A percentile compares a stretch with the other conserved stretches of the same genome.
phyloP scores from a whole-genome alignment of 176 grass and related monocot genomes.

The Oryza glumipatula region DNA sequence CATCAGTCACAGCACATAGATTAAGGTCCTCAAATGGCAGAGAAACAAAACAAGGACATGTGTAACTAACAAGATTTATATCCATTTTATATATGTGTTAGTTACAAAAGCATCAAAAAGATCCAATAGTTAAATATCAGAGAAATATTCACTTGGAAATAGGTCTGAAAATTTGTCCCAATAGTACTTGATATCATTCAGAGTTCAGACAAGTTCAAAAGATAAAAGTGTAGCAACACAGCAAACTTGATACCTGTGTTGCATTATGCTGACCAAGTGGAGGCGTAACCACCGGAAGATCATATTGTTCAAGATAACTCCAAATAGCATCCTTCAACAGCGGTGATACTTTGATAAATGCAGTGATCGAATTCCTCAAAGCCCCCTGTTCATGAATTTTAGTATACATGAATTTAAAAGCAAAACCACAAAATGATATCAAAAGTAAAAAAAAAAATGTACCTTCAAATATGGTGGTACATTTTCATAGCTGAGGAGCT shows the following conservation, averaged over 20 bases:
- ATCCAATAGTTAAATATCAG: neutral
- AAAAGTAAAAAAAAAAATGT: slow-evolving; percentile 27
- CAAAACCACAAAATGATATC: neutral
- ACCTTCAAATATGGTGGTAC: slow-evolving; percentile 99
- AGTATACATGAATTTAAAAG: slow-evolving; percentile 34
- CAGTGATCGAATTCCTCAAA: slow-evolving; percentile 74
- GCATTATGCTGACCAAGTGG: slow-evolving; percentile 56
- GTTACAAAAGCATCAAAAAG: neutral
- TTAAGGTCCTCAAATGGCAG: slow-evolving; percentile 1
- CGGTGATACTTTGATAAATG: slow-evolving; percentile 95
- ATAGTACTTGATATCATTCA: neutral
- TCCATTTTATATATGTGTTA: slow-evolving; percentile 29
- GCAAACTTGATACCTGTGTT: slow-evolving; percentile 63
- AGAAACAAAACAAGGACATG: slow-evolving; percentile 25
- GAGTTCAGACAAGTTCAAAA: neutral
- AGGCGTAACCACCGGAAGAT: slow-evolving; percentile 74
- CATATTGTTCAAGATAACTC: slow-evolving; percentile 97
- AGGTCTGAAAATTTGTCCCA: neutral
- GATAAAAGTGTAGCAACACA: slow-evolving; percentile 1
- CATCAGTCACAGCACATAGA: neutral
- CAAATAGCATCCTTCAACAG: slow-evolving; percentile 83
- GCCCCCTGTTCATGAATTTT: slow-evolving; percentile 64
- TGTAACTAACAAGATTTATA: slow-evolving; percentile 3
- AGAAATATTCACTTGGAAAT: neutral
- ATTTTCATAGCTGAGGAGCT: slow-evolving; percentile 97